phyloP scores from a whole-genome alignment of 2,329 filamentous ascomycete species.

The Stemphylium vesicarium region DNA sequence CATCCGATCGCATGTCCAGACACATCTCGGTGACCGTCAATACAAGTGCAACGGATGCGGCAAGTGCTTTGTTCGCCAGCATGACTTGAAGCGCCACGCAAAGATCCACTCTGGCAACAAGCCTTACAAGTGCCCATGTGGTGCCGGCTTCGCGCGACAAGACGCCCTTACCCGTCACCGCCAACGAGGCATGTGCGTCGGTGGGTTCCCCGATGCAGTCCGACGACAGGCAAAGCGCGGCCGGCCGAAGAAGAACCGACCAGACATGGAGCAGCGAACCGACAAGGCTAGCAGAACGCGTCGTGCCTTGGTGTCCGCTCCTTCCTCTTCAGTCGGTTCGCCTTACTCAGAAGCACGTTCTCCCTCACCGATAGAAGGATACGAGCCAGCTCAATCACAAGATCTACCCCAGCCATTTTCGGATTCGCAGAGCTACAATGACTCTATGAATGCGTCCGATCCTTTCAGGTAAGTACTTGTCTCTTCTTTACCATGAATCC shows the following conservation, averaged over 20 bases:
- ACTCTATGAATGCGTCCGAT: conserved; percentile 38
- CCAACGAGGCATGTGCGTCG: conserved; percentile 95
- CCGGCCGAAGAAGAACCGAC: conserved; percentile 67
- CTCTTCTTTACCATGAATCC: neutral
- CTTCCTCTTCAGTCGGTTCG: conserved; percentile 45
- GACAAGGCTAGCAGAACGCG: conserved; percentile 64
- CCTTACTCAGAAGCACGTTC: conserved; percentile 41
- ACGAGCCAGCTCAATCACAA: conserved; percentile 31
- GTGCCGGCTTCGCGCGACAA: conserved; percentile 92
- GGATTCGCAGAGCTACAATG: conserved; percentile 36
- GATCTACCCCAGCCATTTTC: conserved; percentile 27
- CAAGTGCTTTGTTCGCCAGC: conserved; percentile 95
- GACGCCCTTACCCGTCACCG: conserved; percentile 93
- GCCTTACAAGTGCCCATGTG: conserved; percentile 92
- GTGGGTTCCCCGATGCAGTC: conserved; percentile 83
- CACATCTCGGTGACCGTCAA: conserved; percentile 93
- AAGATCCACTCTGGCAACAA: conserved; percentile 98
- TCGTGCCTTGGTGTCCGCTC: conserved; percentile 41
- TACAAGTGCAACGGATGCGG: conserved; percentile 92
- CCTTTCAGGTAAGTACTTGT: conserved; percentile 34
- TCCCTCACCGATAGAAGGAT: conserved; percentile 35
- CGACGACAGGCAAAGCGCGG: conserved; percentile 72
- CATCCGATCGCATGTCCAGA: conserved; percentile 98
- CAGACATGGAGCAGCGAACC: conserved; percentile 63
- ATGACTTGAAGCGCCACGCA: conserved; percentile 95